These are phyloP conservation scores for Clarireedia monteithiana DNA, from an alignment of 2,329 filamentous ascomycete species.

Conservation along the genomic window DNA sequence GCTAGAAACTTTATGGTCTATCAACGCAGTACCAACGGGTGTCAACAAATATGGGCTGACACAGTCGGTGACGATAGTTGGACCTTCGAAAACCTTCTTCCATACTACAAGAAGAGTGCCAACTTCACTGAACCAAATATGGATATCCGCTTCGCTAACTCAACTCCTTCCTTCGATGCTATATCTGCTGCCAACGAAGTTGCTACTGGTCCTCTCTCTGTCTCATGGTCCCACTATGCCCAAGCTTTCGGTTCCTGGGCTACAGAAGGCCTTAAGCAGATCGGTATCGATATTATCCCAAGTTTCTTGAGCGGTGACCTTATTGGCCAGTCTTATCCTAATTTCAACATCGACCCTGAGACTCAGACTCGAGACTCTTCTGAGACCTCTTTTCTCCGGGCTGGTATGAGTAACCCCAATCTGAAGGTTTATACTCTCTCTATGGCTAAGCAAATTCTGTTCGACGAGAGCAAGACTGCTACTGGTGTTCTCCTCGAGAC, in stretches of 20 bases:
- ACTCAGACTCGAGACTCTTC: conserved; percentile 29
- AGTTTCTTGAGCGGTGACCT: conserved; percentile 36
- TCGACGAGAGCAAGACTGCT: conserved; percentile 33
- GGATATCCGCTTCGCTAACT: conserved; percentile 20
- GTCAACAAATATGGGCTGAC: conserved; percentile 37
- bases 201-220: conserved; percentile 31
- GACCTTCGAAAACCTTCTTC: conserved; percentile 37
- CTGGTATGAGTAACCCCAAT: not conserved
- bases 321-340: conserved; percentile 31
- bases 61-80: conserved; percentile 35
- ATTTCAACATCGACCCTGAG: conserved; percentile 26
- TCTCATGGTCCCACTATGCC: conserved; percentile 35
- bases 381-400: conserved; percentile 31
- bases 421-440: conserved; percentile 35
- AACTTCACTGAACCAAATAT: conserved; percentile 6
- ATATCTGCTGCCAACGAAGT: conserved; percentile 21
- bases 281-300: conserved; percentile 27
- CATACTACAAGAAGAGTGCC: conserved; percentile 32
- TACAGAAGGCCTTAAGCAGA: conserved; percentile 29
- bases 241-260: conserved; percentile 26
- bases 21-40: conserved; percentile 21
- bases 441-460: conserved; percentile 37
- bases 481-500: conserved; percentile 32
- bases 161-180: conserved; percentile 24
- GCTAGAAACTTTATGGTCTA: conserved; percentile 29